Evolutionary conservation across 192 early-diverging fungal genomes (phyloP).

Genomic region (Linnemannia exigua): DNA sequence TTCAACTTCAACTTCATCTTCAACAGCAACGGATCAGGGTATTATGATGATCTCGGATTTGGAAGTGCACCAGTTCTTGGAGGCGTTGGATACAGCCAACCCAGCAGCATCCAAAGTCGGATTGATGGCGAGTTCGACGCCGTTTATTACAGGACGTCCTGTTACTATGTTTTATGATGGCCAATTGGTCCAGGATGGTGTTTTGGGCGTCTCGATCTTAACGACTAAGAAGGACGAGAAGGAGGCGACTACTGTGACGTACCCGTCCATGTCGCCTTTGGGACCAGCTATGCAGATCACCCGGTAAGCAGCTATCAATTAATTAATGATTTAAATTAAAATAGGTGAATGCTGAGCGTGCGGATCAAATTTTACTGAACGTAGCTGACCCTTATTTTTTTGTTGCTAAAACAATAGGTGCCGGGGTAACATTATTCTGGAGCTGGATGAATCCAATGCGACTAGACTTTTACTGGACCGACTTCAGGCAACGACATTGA

Average conservation of each 20-base stretch:
- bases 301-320: constrained; percentile 27
- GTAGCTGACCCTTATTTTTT: background rate
- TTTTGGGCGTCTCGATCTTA: constrained; percentile 61
- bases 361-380: background rate
- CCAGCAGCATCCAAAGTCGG: constrained; percentile 60
- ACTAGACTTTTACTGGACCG: constrained; percentile 62
- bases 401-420: constrained; percentile 39
- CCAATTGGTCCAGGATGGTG: constrained; percentile 58
- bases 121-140: constrained; percentile 65
- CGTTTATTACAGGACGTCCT: constrained; percentile 66
- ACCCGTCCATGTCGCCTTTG: constrained; percentile 57
- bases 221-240: background rate
- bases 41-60: constrained; percentile 62
- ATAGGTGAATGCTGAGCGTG: background rate
- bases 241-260: constrained; percentile 30
- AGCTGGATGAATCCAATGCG: constrained; percentile 64
- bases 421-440: constrained; percentile 70
- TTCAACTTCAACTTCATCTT: background rate
- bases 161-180: constrained; percentile 66
- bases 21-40: constrained; percentile 17
- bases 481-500: constrained; percentile 49
- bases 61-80: constrained; percentile 67
- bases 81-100: constrained; percentile 62
- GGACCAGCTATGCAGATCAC: constrained; percentile 67
- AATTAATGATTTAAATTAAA: background rate